Base-by-base conservation (phyloP, 805 yeast genomes). In the Candida sonorensis region DNA sequence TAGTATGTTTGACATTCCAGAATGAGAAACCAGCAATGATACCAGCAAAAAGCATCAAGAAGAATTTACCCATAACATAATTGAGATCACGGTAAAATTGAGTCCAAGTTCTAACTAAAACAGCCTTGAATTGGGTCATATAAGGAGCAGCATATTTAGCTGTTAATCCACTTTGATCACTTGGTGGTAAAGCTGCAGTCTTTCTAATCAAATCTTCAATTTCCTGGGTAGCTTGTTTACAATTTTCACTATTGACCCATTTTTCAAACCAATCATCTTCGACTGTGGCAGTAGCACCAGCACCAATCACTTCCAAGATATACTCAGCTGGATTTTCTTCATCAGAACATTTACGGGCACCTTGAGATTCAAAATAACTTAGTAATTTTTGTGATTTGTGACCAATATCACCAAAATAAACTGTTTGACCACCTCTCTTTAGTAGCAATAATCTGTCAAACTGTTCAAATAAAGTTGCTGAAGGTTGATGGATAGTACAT, bases 321-420 rank as follows among this genome's bases (percentile, higher is more conserved):
- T 79, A 81, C 55, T 80, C 88, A 21, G 87, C 87, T 16, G 88
- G 87, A 43, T 81, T 81, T 34, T 77, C 86, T 23, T 61, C 57
- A 10, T 55, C 55, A 23, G 61, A 66, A 62, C 92, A 82, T 33
- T 69, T 66, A 38, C 77, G 71, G 25, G 88, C 86, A 23, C 95
- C 75, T 40, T 66, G 48, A 13, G 46, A 49, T 46, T 68, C 75
- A 41, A 71, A 70, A 48, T 71, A 70, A 29, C 64, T 48, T 21
- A 69, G 55, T 50, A 71, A 45, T 4, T 59, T 55, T 16, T 40
- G 37, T 29, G 70, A 70, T 43, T 64, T 57, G 18, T 59, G 48
- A 29, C 77, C 77, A 46, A 71, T 61, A 34, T 70, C 73, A 40
- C 77, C 77, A 42, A 70, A 70, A 45, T 69, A 71, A 29, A 65